These are phyloP conservation scores for Mayamaea pseudoterrestris DNA, from an alignment of 108 stramenopile genomes.

Conservation along the genomic window DNA sequence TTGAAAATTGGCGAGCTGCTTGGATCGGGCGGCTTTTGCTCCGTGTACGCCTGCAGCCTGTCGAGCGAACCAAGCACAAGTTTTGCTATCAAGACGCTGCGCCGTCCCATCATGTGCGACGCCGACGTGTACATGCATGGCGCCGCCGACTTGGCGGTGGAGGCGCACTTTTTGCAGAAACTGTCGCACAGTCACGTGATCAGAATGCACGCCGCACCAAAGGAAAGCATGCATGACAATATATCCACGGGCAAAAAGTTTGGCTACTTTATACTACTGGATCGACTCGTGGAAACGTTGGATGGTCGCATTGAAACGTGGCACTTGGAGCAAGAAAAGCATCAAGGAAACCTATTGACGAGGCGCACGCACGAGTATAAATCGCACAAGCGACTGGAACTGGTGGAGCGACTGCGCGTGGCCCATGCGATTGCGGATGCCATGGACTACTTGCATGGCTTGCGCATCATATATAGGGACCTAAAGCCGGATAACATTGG, in stretches of 20 bases:
- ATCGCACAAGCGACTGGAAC: slow-evolving; percentile 1
- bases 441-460: slow-evolving; percentile 40
- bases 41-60: slow-evolving; percentile 1
- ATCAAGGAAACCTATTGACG: slow-evolving; percentile 1
- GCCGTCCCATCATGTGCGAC: slow-evolving; percentile 8
- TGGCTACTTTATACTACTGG: slow-evolving; percentile 59
- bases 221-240: slow-evolving; percentile 24
- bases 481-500: slow-evolving; percentile 61
- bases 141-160: slow-evolving; percentile 10
- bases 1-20: slow-evolving; percentile 3
- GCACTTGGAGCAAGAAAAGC: slow-evolving; percentile 6
- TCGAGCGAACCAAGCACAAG: not conserved
- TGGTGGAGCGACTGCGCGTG: slow-evolving; percentile 15
- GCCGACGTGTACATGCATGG: slow-evolving; percentile 7
- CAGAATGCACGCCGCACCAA: slow-evolving; percentile 45
- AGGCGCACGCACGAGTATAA: not conserved
- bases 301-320: slow-evolving; percentile 33
- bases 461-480: slow-evolving; percentile 41
- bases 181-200: slow-evolving; percentile 62
- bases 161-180: slow-evolving; percentile 29
- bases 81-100: slow-evolving; percentile 9
- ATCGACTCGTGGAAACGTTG: slow-evolving; percentile 44
- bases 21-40: slow-evolving; percentile 5
- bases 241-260: slow-evolving; percentile 18
- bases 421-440: slow-evolving; percentile 41